phyloP scores from a whole-genome alignment of 1,284 basidiomycete genomes.

The Wallemia ichthyophaga region DNA sequence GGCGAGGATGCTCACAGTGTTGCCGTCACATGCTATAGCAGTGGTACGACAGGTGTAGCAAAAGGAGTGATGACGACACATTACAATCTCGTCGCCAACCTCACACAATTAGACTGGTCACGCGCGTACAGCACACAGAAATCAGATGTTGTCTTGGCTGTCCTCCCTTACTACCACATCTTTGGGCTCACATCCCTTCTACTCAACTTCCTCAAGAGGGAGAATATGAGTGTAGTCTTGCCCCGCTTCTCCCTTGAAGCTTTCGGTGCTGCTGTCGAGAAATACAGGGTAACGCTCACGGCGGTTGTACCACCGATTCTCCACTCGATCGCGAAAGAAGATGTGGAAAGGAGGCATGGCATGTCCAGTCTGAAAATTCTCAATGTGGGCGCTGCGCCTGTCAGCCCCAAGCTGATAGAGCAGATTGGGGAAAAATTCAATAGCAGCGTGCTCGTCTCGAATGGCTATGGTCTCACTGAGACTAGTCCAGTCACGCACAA shows the following conservation, averaged over 20 bases:
- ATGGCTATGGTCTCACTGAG: not conserved
- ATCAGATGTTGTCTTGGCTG: too few relatives aligned
- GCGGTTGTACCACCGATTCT: not conserved
- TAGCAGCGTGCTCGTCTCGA: not conserved
- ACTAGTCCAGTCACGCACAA: not conserved
- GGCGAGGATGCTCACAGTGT: too few relatives aligned
- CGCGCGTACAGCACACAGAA: too few relatives aligned
- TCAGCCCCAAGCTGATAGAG: not conserved
- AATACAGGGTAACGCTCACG: not conserved
- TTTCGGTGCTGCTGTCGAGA: not conserved
- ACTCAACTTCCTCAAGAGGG: too few relatives aligned
- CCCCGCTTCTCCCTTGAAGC: not conserved
- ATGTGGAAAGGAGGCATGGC: not conserved
- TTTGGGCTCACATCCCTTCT: too few relatives aligned
- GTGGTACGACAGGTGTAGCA: not conserved
- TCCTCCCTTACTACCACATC: too few relatives aligned
- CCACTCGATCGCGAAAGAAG: not conserved
- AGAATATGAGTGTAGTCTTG: not conserved
- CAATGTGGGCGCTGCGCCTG: not conserved
- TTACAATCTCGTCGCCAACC: not conserved
- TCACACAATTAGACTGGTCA: too few relatives aligned
- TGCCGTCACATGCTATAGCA: too few relatives aligned
- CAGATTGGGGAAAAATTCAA: not conserved
- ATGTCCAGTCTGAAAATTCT: not conserved
- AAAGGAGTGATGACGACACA: not conserved